Conservation (phyloP, 2,329 filamentous ascomycete genomes). For the Lasiodiplodia hormozganensis region DNA sequence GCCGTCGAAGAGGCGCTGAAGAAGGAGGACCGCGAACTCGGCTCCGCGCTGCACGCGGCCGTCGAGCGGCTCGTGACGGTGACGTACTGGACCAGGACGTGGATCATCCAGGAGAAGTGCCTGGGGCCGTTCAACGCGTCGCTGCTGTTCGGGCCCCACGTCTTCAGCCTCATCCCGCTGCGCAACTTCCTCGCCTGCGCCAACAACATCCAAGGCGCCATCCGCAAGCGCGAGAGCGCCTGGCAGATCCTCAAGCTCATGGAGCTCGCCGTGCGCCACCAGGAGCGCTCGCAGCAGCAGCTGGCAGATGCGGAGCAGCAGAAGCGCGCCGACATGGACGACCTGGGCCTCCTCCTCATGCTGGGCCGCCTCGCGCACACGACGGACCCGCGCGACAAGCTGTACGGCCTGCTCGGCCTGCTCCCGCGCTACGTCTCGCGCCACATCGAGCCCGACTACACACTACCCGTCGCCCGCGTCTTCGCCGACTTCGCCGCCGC, state of each 20-base stretch:
- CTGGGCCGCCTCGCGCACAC: background rate
- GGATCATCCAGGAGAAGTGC: slow-evolving; percentile 22
- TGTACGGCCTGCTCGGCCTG: slow-evolving; percentile 16
- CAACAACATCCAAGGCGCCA: background rate
- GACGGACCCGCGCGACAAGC: background rate
- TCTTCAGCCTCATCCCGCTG: slow-evolving; percentile 16
- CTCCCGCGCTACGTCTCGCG: background rate
- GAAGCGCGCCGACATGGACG: background rate
- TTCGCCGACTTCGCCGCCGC: slow-evolving; percentile 9
- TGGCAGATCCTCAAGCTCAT: slow-evolving; percentile 12
- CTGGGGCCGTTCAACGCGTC: background rate
- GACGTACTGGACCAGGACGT: slow-evolving; percentile 12
- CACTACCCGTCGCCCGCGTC: background rate
- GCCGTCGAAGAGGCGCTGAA: background rate
- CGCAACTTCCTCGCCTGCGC: slow-evolving; percentile 6
- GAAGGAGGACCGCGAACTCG: background rate
- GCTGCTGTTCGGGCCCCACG: slow-evolving; percentile 4
- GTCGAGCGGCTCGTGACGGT: background rate
- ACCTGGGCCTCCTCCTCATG: background rate
- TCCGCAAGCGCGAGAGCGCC: background rate
- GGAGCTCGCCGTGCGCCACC: background rate
- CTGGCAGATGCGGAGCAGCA: background rate
- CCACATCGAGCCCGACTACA: slow-evolving; percentile 7
- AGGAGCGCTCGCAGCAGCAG: background rate
- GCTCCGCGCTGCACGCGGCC: background rate